Evolutionary conservation across 2,329 filamentous ascomycete genomes (phyloP), one percentile per base, ranked within the genome.

Genomic region (Didymella lethalis): DNA sequence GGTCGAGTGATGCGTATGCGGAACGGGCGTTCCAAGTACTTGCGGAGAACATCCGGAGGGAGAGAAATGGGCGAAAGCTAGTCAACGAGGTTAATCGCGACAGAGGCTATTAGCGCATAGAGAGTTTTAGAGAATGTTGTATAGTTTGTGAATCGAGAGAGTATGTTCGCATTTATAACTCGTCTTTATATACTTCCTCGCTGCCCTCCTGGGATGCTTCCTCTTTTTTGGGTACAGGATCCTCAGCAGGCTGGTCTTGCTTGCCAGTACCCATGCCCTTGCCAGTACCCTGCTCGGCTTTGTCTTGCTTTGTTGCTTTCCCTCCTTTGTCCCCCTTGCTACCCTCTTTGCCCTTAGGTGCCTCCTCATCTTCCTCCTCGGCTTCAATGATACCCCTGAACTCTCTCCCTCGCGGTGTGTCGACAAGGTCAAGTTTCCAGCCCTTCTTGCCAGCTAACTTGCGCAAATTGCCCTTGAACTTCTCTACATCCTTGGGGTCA

Each of bases 361-460:
- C 66, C 62, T 79, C 75, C 10, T 83, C 80, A 0, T 85, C 82
- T 1, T 85, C 83, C 2, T 83, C 83, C 12, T 85, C 84, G 1
- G 80, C 78, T 28, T 89, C 87, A 16, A 94, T 84, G 41, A 91
- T 86, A 0, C 89, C 91, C 44, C 89, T 81, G 40, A 94, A 85
- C 71, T 92, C 89, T 61, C 86, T 79, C 23, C 83, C 83, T 4
- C 85, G 83, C 1, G 88, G 85, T 11, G 86, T 82, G 69, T 95
- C 90, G 1, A 95, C 86, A 14, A 95, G 82, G 75, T 95, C 91
- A 59, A 97, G 80, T 68, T 88, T 90, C 92, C 93, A 97, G 16
- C 87, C 87, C 64, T 88, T 85, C 7, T 89, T 87, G 2, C 87
- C 85, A 0, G 91, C 91, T 40, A 90, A 72, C 67, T 87, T 84